Evolutionary conservation across 805 yeast genomes (phyloP), one percentile per base, ranked within the genome.

Genomic region (Diddensiella caesifluorescens): DNA sequence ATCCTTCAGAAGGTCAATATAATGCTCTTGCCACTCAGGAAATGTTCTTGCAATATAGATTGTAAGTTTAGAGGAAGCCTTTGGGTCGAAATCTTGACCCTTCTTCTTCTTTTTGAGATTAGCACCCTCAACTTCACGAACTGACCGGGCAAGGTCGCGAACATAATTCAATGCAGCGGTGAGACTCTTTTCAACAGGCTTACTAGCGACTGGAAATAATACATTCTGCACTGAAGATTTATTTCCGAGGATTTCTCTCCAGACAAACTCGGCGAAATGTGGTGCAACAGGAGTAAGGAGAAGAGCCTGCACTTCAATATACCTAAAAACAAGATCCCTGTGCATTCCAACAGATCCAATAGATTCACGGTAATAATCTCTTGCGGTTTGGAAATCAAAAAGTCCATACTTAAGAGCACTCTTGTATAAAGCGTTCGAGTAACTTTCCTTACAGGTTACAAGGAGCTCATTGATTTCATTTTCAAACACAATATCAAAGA

Each of bases 291-390:
- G 98, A 13, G 95, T 79, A 53, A 92, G 68, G 61, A 89, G 65
- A 54, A 92, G 73, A 15, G 81, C 81, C 70, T 92, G 98, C 23
- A 78, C 68, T 66, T 88, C 95, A 54, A 92, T 84, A 62, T 87
- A 92, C 55, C 81, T 79, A 51, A 77, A 58, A 30, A 87, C 81
- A 50, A 92, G 73, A 56, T 85, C 95, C 53, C 71, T 75, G 70
- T 86, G 95, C 95, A 92, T 86, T 29, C 59, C 61, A 23, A 59
- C 53, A 21, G 76, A 65, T 25, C 62, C 54, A 41, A 76, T 71
- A 7, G 80, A 73, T 54, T 92, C 98, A 69, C 98, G 81, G 71
- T 92, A 92, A 70, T 82, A 89, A 67, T 92, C 98, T 70, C 98
- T 83, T 25, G 97, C 80, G 43, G 88, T 77, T 69, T 89, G 97